These are phyloP conservation scores for Fragaria vesca DNA, from an alignment of 306 rosid species.

Conservation along the genomic window DNA sequence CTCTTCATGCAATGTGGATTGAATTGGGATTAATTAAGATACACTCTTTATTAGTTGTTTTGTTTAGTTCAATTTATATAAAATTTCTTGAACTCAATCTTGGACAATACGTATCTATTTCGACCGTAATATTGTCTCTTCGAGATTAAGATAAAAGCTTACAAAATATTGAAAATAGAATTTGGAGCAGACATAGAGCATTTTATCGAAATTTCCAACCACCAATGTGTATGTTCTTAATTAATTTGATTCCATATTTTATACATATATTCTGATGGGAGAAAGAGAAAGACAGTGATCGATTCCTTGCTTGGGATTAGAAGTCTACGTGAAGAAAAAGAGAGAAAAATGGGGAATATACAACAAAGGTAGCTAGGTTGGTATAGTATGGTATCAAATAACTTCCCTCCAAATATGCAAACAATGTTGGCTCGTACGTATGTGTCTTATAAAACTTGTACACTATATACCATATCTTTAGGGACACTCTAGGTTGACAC, in stretches of 20 bases:
- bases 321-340: slow-evolving; percentile 46
- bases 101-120: too few relatives aligned
- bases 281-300: slow-evolving; percentile 19
- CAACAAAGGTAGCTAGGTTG: slow-evolving; percentile 14
- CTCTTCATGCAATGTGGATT: neutral
- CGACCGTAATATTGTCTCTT: neutral
- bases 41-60: too few relatives aligned
- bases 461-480: slow-evolving; percentile 42
- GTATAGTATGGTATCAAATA: neutral
- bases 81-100: too few relatives aligned
- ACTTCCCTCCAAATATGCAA: neutral
- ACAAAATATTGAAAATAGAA: neutral
- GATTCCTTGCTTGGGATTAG: slow-evolving; percentile 39
- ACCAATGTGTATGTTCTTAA: neutral
- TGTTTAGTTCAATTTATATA: neutral
- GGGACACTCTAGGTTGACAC: slow-evolving; percentile 69
- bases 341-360: slow-evolving; percentile 22
- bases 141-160: neutral
- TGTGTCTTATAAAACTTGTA: slow-evolving; percentile 25
- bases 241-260: neutral
- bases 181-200: neutral
- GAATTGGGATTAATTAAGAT: neutral
- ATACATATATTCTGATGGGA: neutral
- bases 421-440: slow-evolving; percentile 50
- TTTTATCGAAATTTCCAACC: slow-evolving; percentile 5